phyloP scores from a whole-genome alignment of 306 rosid genomes.

The Clitoria ternatea region DNA sequence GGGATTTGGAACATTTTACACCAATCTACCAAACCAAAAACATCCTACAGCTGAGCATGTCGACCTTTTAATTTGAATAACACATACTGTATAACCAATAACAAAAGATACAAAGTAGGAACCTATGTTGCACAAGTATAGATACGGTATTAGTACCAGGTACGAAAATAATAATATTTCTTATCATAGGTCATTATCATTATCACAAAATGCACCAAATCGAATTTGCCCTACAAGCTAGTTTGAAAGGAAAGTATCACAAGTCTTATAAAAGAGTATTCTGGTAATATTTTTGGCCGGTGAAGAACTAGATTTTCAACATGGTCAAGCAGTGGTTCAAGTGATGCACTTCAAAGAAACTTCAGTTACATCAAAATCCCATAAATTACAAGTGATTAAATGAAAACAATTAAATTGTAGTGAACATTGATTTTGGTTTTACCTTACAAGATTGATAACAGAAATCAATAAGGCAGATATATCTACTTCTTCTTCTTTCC shows the following conservation, averaged over 20 bases:
- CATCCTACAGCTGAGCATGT: not conserved
- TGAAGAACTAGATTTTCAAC: not conserved
- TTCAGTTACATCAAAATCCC: not conserved
- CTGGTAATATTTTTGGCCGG: too few relatives aligned
- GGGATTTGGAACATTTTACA: not conserved
- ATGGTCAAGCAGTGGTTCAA: not conserved
- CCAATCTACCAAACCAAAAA: not conserved
- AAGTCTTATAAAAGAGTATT: too few relatives aligned
- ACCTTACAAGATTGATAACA: not conserved
- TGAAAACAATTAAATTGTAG: conserved; percentile 8
- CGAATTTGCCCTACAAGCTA: too few relatives aligned
- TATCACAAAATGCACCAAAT: too few relatives aligned
- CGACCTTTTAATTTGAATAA: not conserved
- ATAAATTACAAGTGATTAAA: conserved; percentile 15
- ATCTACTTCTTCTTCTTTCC: conserved; percentile 72
- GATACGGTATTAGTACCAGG: too few relatives aligned
- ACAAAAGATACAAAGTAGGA: not conserved
- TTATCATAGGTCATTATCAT: too few relatives aligned
- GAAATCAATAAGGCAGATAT: not conserved
- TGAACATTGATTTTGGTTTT: not conserved
- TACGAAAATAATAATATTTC: not conserved
- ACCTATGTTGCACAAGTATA: too few relatives aligned
- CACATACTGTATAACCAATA: not conserved
- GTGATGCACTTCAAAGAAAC: conserved; percentile 1
- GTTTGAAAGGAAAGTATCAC: too few relatives aligned